phyloP scores from a whole-genome alignment of 495 filamentous ascomycete genomes.

The Xylaria acuta region DNA sequence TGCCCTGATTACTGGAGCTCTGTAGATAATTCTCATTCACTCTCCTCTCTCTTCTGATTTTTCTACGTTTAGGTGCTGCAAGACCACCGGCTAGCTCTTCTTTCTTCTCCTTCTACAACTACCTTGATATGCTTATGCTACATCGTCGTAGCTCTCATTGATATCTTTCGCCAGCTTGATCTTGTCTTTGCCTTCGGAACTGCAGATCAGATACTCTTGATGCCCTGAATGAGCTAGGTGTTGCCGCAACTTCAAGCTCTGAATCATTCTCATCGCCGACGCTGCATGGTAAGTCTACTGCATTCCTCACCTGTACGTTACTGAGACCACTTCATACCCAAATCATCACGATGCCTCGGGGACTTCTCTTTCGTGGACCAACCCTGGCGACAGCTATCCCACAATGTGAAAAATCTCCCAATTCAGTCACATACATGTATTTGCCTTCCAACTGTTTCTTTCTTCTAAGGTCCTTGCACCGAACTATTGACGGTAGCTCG shows the following conservation, averaged over 20 bases:
- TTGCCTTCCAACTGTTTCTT: background rate
- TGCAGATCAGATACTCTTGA: background rate
- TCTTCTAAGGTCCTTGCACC: background rate
- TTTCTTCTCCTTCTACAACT: background rate
- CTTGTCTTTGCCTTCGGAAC: background rate
- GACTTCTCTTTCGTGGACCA: background rate
- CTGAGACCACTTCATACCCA: background rate
- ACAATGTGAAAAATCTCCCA: background rate
- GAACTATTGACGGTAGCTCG: background rate
- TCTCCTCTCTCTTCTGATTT: background rate
- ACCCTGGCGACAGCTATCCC: background rate
- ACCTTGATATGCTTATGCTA: background rate
- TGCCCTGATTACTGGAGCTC: background rate
- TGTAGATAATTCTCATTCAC: background rate
- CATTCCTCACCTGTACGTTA: background rate
- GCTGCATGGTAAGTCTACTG: background rate
- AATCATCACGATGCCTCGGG: background rate
- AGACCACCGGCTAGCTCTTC: too few species aligned
- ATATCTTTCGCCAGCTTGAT: background rate
- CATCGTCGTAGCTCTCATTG: background rate
- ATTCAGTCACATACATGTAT: background rate
- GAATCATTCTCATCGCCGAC: background rate
- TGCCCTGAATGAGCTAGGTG: background rate
- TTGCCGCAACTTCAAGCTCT: background rate
- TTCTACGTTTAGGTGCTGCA: background rate